Base-by-base conservation (phyloP, 805 yeast genomes). In the Zygoascus tannicola region DNA sequence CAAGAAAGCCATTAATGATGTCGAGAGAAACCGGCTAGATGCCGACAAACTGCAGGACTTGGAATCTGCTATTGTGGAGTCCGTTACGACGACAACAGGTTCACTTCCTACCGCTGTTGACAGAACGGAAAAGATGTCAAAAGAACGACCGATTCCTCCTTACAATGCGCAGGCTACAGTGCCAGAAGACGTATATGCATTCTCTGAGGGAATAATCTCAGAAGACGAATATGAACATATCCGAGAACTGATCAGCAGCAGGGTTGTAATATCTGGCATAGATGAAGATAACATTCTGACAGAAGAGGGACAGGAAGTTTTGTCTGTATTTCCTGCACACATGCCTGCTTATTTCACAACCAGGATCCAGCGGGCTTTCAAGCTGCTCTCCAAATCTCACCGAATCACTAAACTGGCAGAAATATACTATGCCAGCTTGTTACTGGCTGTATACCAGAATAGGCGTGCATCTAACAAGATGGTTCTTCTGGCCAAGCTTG, bases 21-120 rank as follows among this genome's bases (percentile, higher is more conserved):
- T 78, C 56, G 92, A 81, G 56, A 78, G 82, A 62, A 92, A 92
- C 66, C 74, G 83, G 55, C 80, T 92, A 57, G 97, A 92, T 60
- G 74, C 95, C 2, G 94, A 78, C 42, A 76, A 79, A 62, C 73
- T 92, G 52, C 82, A 75, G 44, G 81, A 74, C 47, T 69, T 79
- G 41, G 92, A 90, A 59, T 62, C 76, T 47, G 92, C 85, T 54
- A 88, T 90, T 55, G 78, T 87, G 44, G 95, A 85, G 54, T 73
- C 80, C 32, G 87, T 92, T 50, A 75, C 75, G 58, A 69, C 73
- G 28, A 72, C 80, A 37, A 86, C 96, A 1, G 71, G 70, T 30
- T 76, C 72, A 47, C 71, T 90, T 53, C 97, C 97, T 39, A 67
- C 87, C 2, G 74, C 76, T 56, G 73, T 71, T 47, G 75, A 79